A percentile compares a stretch with the other conserved stretches of the same genome.
Evolutionary conservation across 2,329 filamentous ascomycete genomes (phyloP).

Genomic region (Aspergillus pseudonomiae): DNA sequence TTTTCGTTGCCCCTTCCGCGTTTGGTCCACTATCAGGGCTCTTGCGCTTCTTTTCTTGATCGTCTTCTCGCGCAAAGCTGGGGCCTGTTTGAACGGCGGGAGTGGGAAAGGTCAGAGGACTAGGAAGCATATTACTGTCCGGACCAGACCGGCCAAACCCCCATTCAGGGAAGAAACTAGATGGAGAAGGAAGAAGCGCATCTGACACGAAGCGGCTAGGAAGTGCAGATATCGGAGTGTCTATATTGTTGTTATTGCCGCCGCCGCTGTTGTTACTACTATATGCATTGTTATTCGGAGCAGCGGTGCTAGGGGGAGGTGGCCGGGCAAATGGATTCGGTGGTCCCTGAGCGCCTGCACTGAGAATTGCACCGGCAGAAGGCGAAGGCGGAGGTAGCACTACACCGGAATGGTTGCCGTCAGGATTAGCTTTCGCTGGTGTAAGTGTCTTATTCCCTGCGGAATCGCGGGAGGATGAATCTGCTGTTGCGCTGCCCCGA

Average conservation of each 20-base stretch:
- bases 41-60: conserved; percentile 49
- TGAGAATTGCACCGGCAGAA: conserved; percentile 80
- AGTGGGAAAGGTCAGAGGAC: conserved; percentile 89
- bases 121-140: conserved; percentile 85
- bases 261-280: conserved; percentile 38
- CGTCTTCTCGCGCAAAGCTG: conserved; percentile 46
- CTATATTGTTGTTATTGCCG: conserved; percentile 41
- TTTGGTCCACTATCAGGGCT: conserved; percentile 42
- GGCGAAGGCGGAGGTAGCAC: conserved; percentile 92
- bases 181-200: conserved; percentile 86
- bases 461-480: conserved; percentile 66
- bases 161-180: conserved; percentile 92
- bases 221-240: conserved; percentile 91
- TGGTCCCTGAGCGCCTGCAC: conserved; percentile 87
- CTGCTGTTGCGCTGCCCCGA: conserved; percentile 70
- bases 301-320: conserved; percentile 62
- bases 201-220: conserved; percentile 89
- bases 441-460: conserved; percentile 63
- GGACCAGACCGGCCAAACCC: conserved; percentile 64
- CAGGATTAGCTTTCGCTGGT: conserved; percentile 56
- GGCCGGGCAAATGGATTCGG: conserved; percentile 95
- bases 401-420: conserved; percentile 67
- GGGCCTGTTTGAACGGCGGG: conserved; percentile 56
- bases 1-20: conserved; percentile 39
- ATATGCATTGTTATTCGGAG: conserved; percentile 48